phyloP scores from a whole-genome alignment of 176 grass and related monocot genomes.

The Tuctoria greenei region DNA sequence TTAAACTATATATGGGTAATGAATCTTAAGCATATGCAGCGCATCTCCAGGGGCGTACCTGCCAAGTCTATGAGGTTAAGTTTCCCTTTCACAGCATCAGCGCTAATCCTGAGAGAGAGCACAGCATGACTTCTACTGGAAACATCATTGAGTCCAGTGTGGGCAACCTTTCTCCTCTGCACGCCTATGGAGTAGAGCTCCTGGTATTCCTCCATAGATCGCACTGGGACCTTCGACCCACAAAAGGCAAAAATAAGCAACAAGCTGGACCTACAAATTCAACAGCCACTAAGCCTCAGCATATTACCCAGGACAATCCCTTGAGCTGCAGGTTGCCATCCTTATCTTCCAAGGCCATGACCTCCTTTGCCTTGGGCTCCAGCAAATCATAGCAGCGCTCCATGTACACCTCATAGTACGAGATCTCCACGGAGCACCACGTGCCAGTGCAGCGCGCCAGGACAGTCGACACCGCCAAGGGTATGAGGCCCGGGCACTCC shows the following conservation, averaged over 20 bases:
- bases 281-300: background rate
- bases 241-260: slow-evolving; percentile 21
- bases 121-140: slow-evolving; percentile 90
- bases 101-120: slow-evolving; percentile 52
- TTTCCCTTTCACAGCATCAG: slow-evolving; percentile 67
- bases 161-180: slow-evolving; percentile 82
- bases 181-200: slow-evolving; percentile 68
- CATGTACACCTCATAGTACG: slow-evolving; percentile 94
- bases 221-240: slow-evolving; percentile 52
- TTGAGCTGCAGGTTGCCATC: slow-evolving; percentile 75
- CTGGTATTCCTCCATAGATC: slow-evolving; percentile 73
- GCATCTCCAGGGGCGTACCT: slow-evolving; percentile 43
- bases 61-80: slow-evolving; percentile 93
- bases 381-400: slow-evolving; percentile 88
- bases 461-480: slow-evolving; percentile 57
- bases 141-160: slow-evolving; percentile 70
- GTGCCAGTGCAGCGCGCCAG: slow-evolving; percentile 53
- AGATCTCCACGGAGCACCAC: slow-evolving; percentile 57
- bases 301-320: slow-evolving; percentile 80
- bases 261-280: background rate
- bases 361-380: slow-evolving; percentile 81
- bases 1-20: slow-evolving; percentile 11
- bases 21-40: slow-evolving; percentile 4
- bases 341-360: slow-evolving; percentile 82
- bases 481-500: slow-evolving; percentile 62